Base-by-base conservation (phyloP, 176 grass and related monocot genomes). In the Neostapfia colusana region DNA sequence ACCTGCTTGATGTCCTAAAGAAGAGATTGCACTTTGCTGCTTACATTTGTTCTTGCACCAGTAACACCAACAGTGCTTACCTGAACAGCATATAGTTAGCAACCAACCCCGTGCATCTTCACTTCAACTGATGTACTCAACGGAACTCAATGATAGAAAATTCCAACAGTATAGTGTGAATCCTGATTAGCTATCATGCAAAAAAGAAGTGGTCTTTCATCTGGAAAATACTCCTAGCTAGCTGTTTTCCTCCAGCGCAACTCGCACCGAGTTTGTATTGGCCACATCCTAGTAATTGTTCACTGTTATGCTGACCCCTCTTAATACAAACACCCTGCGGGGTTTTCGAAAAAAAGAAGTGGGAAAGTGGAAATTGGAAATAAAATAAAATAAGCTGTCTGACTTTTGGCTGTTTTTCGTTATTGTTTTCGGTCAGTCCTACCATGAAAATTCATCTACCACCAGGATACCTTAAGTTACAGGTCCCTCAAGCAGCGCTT, bases 21-120 rank as follows among this genome's bases (percentile, higher is more conserved):
- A 82, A 99, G 96, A 85, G 96, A 85, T 81, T 92, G 70, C 21
- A 99, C 92, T 51, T 87, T 89, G 18, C 34, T 10, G 67, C 87
- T 99, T 48, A 99, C 96, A 60, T 84, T 90, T 57, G 80, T 3
- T 20, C 92, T 92, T 4, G 92, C 75, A 74, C 96, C 96, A 43
- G 96, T 99, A 63, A 99, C 96, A 77, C 96, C 96, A 72, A 92
- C 86, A 63, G 92, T 90, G 64, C 92, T 95, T 62, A 99, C 96
- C 96, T 99, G 78, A 70, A 89, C 34, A 63, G 40, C 62, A 83
- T 25, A 62, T 7, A 51, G 57, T 83, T 54, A 69, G 43, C 24
- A 79, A 69, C 15, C 18, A 67, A 41, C 3, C 2, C 28, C 75
- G 28, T 74, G 2, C 17, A 82, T 86, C 10, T 15, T 69, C 5